A percentile compares a stretch with the other conserved stretches of the same genome.
Conservation (phyloP, 306 rosid genomes). For the Lithocarpus polystachyus region DNA sequence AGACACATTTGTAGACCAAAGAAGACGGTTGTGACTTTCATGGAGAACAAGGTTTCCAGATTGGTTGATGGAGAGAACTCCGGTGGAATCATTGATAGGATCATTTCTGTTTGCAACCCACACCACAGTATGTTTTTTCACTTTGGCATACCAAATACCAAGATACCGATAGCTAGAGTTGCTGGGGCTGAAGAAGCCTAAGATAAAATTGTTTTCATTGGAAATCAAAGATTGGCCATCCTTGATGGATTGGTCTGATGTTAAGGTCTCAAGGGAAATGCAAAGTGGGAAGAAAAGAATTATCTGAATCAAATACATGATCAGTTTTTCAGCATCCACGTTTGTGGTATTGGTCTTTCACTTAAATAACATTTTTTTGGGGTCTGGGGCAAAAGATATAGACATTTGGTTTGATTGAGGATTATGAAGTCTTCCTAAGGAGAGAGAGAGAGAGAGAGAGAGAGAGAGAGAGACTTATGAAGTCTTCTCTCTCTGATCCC, state of each 20-base stretch:
- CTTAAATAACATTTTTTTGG: too few species aligned
- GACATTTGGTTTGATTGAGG: too few species aligned
- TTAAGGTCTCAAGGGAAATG: neutral
- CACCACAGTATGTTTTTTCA: too few species aligned
- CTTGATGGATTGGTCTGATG: neutral
- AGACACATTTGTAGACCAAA: slow-evolving; percentile 21
- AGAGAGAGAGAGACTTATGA: too few species aligned
- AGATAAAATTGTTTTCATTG: neutral
- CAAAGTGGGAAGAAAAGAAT: neutral
- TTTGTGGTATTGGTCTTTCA: too few species aligned
- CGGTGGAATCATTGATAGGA: slow-evolving; percentile 21
- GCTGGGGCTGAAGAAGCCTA: too few species aligned
- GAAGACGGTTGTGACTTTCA: neutral
- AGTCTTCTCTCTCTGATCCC: too few species aligned
- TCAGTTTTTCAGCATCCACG: neutral
- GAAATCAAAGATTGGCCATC: neutral
- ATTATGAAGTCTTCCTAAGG: too few species aligned
- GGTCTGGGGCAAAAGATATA: too few species aligned
- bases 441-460: too few species aligned
- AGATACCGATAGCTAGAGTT: too few species aligned
- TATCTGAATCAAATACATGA: neutral
- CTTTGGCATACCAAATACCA: neutral
- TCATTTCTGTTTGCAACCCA: slow-evolving; percentile 2
- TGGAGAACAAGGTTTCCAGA: slow-evolving; percentile 17
- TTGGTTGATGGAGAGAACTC: neutral